Conservation (phyloP, 2,329 filamentous ascomycete genomes). For the Mycogone perniciosa region DNA sequence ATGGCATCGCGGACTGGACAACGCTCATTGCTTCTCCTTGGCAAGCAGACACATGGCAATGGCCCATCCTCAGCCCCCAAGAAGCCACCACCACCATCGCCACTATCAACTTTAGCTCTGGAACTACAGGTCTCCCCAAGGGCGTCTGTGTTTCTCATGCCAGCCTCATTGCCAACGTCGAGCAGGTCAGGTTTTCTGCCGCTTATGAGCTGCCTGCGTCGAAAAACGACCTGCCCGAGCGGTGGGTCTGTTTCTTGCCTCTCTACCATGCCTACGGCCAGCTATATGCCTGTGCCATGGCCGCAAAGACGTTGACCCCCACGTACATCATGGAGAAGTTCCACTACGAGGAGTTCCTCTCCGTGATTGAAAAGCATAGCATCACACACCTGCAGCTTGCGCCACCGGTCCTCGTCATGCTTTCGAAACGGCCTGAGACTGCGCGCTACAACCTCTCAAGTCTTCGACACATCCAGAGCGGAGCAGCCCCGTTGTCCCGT, state of each 20-base stretch:
- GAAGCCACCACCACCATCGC: slow-evolving; percentile 31
- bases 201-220: slow-evolving; percentile 21
- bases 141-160: slow-evolving; percentile 44
- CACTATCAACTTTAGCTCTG: slow-evolving; percentile 46
- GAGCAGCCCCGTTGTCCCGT: slow-evolving; percentile 45
- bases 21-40: slow-evolving; percentile 28
- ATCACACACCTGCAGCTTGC: slow-evolving; percentile 50
- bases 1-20: slow-evolving; percentile 38
- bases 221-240: slow-evolving; percentile 34
- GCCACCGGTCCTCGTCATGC: slow-evolving; percentile 52
- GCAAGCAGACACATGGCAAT: slow-evolving; percentile 32
- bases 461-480: slow-evolving; percentile 40
- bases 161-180: slow-evolving; percentile 44
- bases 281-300: slow-evolving; percentile 44
- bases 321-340: slow-evolving; percentile 54
- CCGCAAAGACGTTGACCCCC: slow-evolving; percentile 36
- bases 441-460: slow-evolving; percentile 46
- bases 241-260: slow-evolving; percentile 56
- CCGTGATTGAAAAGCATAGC: slow-evolving; percentile 41
- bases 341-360: slow-evolving; percentile 47
- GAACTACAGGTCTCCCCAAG: slow-evolving; percentile 47
- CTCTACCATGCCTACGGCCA: slow-evolving; percentile 59
- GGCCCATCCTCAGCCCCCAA: slow-evolving; percentile 31
- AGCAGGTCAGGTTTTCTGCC: slow-evolving; percentile 43
- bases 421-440: slow-evolving; percentile 51